Conservation (phyloP, 306 rosid species). For the Fagus crenata region DNA sequence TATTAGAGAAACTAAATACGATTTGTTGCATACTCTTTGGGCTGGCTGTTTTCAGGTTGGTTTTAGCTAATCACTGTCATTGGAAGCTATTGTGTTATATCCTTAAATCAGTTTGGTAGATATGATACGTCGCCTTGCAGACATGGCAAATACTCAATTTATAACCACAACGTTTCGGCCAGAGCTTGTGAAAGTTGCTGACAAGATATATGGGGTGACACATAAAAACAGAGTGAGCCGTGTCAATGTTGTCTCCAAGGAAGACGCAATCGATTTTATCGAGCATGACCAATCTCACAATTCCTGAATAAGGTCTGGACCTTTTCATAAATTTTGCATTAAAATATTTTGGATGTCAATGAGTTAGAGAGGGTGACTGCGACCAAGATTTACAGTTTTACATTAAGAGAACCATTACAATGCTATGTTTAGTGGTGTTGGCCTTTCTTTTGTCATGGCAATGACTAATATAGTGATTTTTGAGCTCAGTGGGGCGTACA, state of each 20-base stretch:
- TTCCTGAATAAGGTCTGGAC: conserved; percentile 59
- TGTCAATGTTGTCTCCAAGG: conserved; percentile 71
- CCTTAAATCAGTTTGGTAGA: conserved; percentile 60
- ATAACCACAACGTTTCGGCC: conserved; percentile 89
- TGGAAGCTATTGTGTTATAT: neutral
- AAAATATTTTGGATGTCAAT: neutral
- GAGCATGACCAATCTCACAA: conserved; percentile 92
- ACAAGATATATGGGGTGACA: conserved; percentile 85
- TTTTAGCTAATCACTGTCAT: neutral
- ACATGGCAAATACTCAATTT: conserved; percentile 81
- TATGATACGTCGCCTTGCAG: conserved; percentile 93
- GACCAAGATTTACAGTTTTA: conserved; percentile 1
- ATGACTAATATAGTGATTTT: neutral
- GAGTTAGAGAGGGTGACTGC: neutral
- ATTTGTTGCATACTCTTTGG: neutral
- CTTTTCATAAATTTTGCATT: neutral
- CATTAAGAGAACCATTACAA: neutral
- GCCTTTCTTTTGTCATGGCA: neutral
- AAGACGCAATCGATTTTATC: conserved; percentile 75
- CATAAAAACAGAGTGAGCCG: conserved; percentile 92
- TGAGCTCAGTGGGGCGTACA: neutral
- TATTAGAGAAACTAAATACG: neutral
- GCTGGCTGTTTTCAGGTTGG: neutral
- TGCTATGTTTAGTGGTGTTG: neutral
- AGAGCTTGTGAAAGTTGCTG: conserved; percentile 95